Conservation (phyloP, 2,329 filamentous ascomycete genomes). For the Colletotrichum scovillei region DNA sequence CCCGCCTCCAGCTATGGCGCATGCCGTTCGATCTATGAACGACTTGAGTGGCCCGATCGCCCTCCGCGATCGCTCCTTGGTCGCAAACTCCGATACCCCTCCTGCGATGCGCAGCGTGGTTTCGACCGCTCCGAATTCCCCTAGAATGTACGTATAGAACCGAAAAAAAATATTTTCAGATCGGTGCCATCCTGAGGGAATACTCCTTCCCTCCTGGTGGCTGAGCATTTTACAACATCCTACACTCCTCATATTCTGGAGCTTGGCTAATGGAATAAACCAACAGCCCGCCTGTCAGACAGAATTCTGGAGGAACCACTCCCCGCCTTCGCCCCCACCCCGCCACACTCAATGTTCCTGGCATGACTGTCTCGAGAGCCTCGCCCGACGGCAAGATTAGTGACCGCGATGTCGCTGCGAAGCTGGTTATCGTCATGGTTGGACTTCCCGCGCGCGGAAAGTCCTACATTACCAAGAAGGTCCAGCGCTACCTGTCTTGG, state of each 20-base stretch:
- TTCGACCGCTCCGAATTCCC: constrained; percentile 69
- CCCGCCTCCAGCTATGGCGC: constrained; percentile 49
- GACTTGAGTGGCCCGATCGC: constrained; percentile 49
- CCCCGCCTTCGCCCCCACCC: constrained; percentile 84
- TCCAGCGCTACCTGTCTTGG: constrained; percentile 95
- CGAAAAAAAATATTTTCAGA: background rate
- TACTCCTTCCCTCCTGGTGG: constrained; percentile 24
- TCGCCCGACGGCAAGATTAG: constrained; percentile 96
- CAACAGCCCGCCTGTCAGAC: constrained; percentile 72
- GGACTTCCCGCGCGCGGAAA: constrained; percentile 95
- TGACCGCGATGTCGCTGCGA: constrained; percentile 92
- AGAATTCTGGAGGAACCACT: constrained; percentile 81
- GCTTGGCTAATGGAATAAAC: constrained; percentile 38
- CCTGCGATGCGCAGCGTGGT: constrained; percentile 67
- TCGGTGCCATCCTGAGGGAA: background rate
- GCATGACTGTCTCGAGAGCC: constrained; percentile 93
- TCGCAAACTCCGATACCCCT: constrained; percentile 57
- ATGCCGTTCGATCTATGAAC: constrained; percentile 55
- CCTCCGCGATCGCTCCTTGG: constrained; percentile 42
- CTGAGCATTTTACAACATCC: background rate
- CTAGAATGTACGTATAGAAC: constrained; percentile 63
- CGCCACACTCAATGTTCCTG: constrained; percentile 96
- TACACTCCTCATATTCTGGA: background rate
- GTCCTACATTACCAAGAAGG: constrained; percentile 98
- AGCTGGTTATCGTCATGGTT: constrained; percentile 98